A percentile compares a stretch with the other conserved stretches of the same genome.
Conservation (phyloP, 192 early-diverging fungal genomes). For the Backusella luteola region DNA sequence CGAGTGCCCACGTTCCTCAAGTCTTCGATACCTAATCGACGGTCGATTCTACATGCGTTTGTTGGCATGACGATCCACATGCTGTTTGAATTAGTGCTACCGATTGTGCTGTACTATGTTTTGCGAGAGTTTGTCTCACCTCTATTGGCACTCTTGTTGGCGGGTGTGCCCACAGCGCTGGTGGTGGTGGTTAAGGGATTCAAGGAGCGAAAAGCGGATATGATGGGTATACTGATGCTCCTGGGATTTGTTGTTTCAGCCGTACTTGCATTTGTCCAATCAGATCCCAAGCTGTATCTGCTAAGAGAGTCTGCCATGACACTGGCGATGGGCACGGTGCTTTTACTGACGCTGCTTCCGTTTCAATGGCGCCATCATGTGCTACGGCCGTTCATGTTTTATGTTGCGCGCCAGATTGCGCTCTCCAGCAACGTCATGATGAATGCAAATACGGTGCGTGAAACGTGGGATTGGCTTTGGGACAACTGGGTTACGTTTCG, state of each 20-base stretch:
- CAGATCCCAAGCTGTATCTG: slow-evolving; percentile 40
- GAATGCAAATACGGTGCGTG: slow-evolving; percentile 26
- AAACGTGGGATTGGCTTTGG: slow-evolving; percentile 41
- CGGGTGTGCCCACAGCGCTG: slow-evolving; percentile 41
- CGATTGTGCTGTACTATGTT: slow-evolving; percentile 32
- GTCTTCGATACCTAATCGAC: slow-evolving; percentile 29
- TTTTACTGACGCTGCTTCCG: slow-evolving; percentile 40
- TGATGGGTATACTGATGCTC: slow-evolving; percentile 36
- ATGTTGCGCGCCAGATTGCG: slow-evolving; percentile 36
- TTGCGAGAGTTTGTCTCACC: slow-evolving; percentile 29
- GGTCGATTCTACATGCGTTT: slow-evolving; percentile 27
- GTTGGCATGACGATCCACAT: slow-evolving; percentile 23
- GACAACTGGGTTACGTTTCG: slow-evolving; percentile 35
- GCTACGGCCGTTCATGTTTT: slow-evolving; percentile 40
- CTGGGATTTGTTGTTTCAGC: slow-evolving; percentile 40
- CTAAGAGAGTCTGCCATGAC: slow-evolving; percentile 47
- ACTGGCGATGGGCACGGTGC: slow-evolving; percentile 31
- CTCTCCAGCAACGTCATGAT: slow-evolving; percentile 25
- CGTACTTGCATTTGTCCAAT: slow-evolving; percentile 38
- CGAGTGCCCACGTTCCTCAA: slow-evolving; percentile 32
- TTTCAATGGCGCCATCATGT: slow-evolving; percentile 28
- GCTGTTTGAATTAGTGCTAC: slow-evolving; percentile 31
- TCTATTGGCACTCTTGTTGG: slow-evolving; percentile 34
- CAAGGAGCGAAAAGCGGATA: slow-evolving; percentile 28
- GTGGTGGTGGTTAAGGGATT: slow-evolving; percentile 29